Evolutionary conservation across 345 rosid genomes (phyloP).

Genomic region (Hypericum perforatum): DNA sequence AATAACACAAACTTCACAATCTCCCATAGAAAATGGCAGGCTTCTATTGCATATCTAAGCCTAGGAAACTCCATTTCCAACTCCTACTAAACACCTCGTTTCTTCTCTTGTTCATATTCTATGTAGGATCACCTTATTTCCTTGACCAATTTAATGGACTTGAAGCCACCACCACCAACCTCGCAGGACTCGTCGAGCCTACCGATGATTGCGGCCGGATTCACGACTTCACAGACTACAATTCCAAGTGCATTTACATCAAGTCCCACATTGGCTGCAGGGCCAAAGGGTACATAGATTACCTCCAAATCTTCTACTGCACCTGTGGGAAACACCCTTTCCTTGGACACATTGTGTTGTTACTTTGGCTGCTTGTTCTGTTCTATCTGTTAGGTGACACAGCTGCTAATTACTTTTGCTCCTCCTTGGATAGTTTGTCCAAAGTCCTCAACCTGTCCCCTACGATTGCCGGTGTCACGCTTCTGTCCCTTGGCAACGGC

Average conservation of each 20-base stretch:
- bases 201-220: conserved; percentile 29
- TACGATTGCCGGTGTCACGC: conserved; percentile 62
- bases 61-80: conserved; percentile 23
- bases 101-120: conserved; percentile 33
- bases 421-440: conserved; percentile 1
- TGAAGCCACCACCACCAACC: neutral
- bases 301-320: conserved; percentile 69
- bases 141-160: conserved; percentile 10
- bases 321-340: conserved; percentile 38
- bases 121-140: conserved; percentile 15
- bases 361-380: conserved; percentile 61
- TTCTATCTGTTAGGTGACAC: conserved; percentile 66
- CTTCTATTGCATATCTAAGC: conserved; percentile 13
- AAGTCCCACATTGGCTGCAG: conserved; percentile 43
- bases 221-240: conserved; percentile 31
- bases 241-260: conserved; percentile 54
- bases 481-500: conserved; percentile 77
- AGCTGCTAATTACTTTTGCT: conserved; percentile 1
- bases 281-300: conserved; percentile 72
- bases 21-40: conserved; percentile 33
- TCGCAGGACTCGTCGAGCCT: conserved; percentile 10
- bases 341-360: conserved; percentile 38
- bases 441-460: conserved; percentile 1
- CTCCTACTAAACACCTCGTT: conserved; percentile 47
- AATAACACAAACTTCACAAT: conserved; percentile 8